A percentile compares a stretch with the other conserved stretches of the same genome.
phyloP scores from a whole-genome alignment of 441 rosid species.

The Erysimum cheiri region DNA sequence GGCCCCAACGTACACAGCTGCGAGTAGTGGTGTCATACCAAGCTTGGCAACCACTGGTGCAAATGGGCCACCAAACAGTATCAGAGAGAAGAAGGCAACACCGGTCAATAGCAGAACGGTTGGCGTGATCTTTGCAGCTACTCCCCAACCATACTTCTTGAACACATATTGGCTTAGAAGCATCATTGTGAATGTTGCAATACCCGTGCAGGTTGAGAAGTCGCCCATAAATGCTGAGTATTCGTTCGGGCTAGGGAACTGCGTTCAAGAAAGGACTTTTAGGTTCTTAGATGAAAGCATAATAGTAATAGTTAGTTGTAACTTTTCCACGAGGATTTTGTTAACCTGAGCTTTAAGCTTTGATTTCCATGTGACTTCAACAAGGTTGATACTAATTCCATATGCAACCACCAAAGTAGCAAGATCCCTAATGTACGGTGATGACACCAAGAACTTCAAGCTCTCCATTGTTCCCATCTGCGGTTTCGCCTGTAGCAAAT shows the following conservation, averaged over 20 bases:
- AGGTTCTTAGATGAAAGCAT: slow-evolving; percentile 3
- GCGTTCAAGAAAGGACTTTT: slow-evolving; percentile 9
- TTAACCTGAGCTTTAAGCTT: slow-evolving; percentile 97
- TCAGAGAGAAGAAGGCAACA: slow-evolving; percentile 86
- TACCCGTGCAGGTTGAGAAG: slow-evolving; percentile 94
- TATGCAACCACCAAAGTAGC: slow-evolving; percentile 98
- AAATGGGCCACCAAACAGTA: slow-evolving; percentile 78
- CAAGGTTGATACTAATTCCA: slow-evolving; percentile 96
- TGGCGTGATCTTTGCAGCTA: slow-evolving; percentile 94
- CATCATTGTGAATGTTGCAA: slow-evolving; percentile 96
- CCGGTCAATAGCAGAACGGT: slow-evolving; percentile 88
- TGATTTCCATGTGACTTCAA: slow-evolving; percentile 98
- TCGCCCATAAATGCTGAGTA: slow-evolving; percentile 99
- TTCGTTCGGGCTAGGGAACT: slow-evolving; percentile 98
- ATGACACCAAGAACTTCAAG: slow-evolving; percentile 92
- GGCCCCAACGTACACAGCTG: slow-evolving; percentile 98
- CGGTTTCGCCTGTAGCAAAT: slow-evolving; percentile 67
- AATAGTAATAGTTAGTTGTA: neutral
- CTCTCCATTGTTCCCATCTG: slow-evolving; percentile 98
- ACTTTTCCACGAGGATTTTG: neutral
- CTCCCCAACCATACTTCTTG: slow-evolving; percentile 96
- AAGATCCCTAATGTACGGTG: slow-evolving; percentile 89
- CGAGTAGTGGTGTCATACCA: slow-evolving; percentile 94
- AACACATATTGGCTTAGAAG: slow-evolving; percentile 87
- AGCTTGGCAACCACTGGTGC: slow-evolving; percentile 68